Base-by-base conservation (phyloP, 306 rosid genomes). In the Lagenaria siceraria region DNA sequence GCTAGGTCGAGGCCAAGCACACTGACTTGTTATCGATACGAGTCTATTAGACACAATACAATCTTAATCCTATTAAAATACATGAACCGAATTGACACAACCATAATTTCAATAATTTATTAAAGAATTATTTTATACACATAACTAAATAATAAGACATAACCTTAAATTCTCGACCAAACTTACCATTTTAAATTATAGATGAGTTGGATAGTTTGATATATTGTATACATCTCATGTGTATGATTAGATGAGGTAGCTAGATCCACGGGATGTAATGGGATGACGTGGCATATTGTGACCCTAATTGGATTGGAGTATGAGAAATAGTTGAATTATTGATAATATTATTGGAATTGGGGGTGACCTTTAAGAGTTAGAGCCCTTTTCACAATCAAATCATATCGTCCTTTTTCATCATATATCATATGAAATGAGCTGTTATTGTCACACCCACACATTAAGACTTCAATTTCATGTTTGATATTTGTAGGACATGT, bases 351-450 rank as follows among this genome's bases (percentile, higher is more conserved):
- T 31, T 62, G 43, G 43, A 13, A 33, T 60, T 17, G 42, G 69
- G 69, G 18, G 2, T 11, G 9, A 13, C 10, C 24, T 14, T 17
- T 13, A 40, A n/a, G 69, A 33, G 48, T 80, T 53, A 53, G 58
- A 53, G 58, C 3, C 84, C 80, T 89, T 88, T 87, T 73, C 5
- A 65, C 86, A 64, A 87, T 92, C 97, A 85, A 88, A 85, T 92
- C 96, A 82, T 81, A 81, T 78, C 76, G 75, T 88, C 87, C 54
- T 21, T 68, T 68, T 22, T 77, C 40, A 79, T 85, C 83, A 83
- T 89, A 84, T 89, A 85, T 85, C 80, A 84, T 84, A 82, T 87
- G 85, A 79, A 75, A 86, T 88, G 92, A 90, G 96, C 91, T 90
- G 97, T 90, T 86, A 86, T 84, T 73, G 93, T 63, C 72, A 64